Evolutionary conservation across 2,329 filamentous ascomycete genomes (phyloP).

Genomic region (Paraphaeosphaeria sporulosa): DNA sequence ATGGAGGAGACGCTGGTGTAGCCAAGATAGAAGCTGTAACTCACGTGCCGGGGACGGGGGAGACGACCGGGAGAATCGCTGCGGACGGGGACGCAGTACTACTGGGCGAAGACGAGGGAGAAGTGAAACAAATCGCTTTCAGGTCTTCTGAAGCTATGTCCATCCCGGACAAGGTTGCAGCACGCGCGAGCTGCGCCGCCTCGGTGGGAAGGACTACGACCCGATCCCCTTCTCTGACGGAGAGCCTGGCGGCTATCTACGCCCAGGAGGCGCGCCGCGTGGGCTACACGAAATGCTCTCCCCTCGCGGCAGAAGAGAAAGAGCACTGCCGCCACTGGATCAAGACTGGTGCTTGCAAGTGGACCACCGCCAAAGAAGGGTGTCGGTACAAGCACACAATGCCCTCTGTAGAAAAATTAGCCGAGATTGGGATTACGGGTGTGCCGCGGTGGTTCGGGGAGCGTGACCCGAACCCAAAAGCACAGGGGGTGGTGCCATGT

Average conservation of each 20-base stretch:
- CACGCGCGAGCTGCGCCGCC: background rate
- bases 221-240: background rate
- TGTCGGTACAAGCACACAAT: slow-evolving; percentile 4
- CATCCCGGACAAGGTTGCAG: background rate
- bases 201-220: background rate
- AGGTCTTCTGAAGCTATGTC: background rate
- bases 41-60: too few species aligned
- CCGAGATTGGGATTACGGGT: background rate
- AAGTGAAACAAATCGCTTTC: too few species aligned
- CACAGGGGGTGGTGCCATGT: too few species aligned
- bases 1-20: too few species aligned
- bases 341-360: background rate
- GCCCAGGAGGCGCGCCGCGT: background rate
- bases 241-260: slow-evolving; percentile 8
- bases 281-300: background rate
- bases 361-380: background rate
- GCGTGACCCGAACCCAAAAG: background rate
- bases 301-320: background rate
- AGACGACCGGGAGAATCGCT: too few species aligned
- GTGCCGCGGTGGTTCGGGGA: background rate
- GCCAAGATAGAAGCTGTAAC: too few species aligned
- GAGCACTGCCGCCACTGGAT: slow-evolving; percentile 4
- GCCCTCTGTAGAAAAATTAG: background rate
- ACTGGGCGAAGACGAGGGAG: too few species aligned
- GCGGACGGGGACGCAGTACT: too few species aligned